Base-by-base conservation (phyloP, 495 filamentous ascomycete species). In the Neurospora intermedia region DNA sequence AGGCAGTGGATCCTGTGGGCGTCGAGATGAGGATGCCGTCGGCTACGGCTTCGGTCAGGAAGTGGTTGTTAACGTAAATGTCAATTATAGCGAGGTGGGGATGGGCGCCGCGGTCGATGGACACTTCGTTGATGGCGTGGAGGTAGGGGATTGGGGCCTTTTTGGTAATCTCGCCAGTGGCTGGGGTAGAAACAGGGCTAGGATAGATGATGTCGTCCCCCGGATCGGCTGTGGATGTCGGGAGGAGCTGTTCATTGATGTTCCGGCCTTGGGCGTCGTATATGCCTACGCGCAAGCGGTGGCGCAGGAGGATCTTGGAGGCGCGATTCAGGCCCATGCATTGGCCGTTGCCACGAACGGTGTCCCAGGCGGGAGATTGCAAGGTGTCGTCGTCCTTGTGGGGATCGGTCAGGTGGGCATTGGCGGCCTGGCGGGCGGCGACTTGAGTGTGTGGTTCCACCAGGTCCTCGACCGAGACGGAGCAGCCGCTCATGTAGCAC, bases 11-110 rank as follows among this genome's bases (percentile, higher is more conserved):
- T 6, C 96, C 96, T 0, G 96, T 99, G 0, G 96, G 96, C 0
- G 96, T 97, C 40, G 90, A 92, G 62, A 98, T 90, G 48, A 99
- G 93, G 76, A 99, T 95, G 70, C 96, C 96, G 77, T 99, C 96
- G 1, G 94, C 93, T 38, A 98, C 94, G 0, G 92, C 93, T 76
- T 96, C 93, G 5, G 96, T 99, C 31, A 99, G 84, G 75, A 94
- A 94, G 69, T 93, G 90, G 11, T 90, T 89, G 73, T 92, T 93
- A 43, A 98, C 88, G 78, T 87, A 96, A 46, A 99, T 91, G 74
- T 95, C 92, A 74, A 99, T 88, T 73, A 97, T 91, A 10, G 93
- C 92, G 2, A 99, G 88, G 81, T 99, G 96, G 0, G 96, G 93
- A 73, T 93, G 90, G 45, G 89, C 87, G 70, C 96, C 96, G 16